Evolutionary conservation across 2,329 filamentous ascomycete species (phyloP), one percentile per base, ranked within the genome.

Genomic region (Verticillium klebahnii): DNA sequence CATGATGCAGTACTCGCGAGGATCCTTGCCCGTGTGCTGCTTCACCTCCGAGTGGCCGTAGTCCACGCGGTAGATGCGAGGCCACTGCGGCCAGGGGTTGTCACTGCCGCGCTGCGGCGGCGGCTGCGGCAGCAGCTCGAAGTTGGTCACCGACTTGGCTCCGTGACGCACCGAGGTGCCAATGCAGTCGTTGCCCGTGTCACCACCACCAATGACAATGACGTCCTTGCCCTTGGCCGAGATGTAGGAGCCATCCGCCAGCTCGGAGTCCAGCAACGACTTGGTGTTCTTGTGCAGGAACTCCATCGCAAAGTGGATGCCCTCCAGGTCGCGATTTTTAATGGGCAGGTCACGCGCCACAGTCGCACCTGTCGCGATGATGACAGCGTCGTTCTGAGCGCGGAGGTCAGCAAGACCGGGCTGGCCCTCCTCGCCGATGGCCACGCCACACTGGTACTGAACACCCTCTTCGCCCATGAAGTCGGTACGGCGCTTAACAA

Each of bases 31-130:
- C 82, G 93, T 94, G 81, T 97, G 93, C 69, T 94, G 93, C 77
- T 94, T 93, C 71, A 97, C 94, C 78, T 98, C 94, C 17, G 89
- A 90, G 82, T 98, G 94, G 61, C 94, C 94, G 72, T 98, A 98
- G 78, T 98, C 94, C n/a, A 97, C 91, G 69, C 94, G 93, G 85
- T 97, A 97, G 75, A 97, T 93, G 71, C 93, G 91, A 62, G 94
- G 94, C 93, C 94, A 98, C 79, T 97, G 94, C 11, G 94, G 94
- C 94, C 94, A 98, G 65, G 94, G 94, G 83, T 98, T 98, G 78
- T 97, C 94, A 66, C 87, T 86, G 66, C 91, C 93, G 78, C 94
- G 92, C 83, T 96, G 89, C 63, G 91, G 86, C 8, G 93, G 92
- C 68, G 94, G 94, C 78, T 97, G 93, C 34, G 94, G 94, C 65